These are phyloP conservation scores for Sphaerulina vaccinii DNA, from an alignment of 2,329 filamentous ascomycete species.

Conservation along the genomic window DNA sequence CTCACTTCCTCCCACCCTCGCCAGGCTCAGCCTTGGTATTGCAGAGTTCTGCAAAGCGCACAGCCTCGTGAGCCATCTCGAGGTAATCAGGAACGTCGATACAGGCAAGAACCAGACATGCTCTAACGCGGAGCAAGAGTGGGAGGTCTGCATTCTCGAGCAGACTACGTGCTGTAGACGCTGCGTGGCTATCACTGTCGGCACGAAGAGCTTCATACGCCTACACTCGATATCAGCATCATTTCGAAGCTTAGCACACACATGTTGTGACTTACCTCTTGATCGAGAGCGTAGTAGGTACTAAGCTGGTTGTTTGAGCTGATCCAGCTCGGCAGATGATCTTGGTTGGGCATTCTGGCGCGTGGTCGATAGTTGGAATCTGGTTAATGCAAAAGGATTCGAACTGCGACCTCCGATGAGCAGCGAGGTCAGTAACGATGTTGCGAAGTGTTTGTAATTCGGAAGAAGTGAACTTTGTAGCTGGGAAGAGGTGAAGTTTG, in stretches of 20 bases:
- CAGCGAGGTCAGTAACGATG: too few relatives aligned
- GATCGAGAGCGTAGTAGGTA: not conserved
- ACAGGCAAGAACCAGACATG: slow-evolving; percentile 12
- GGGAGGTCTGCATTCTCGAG: slow-evolving; percentile 9
- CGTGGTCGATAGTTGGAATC: too few relatives aligned
- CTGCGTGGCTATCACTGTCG: not conserved
- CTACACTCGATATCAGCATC: not conserved
- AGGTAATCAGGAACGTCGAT: not conserved
- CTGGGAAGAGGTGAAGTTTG: too few relatives aligned
- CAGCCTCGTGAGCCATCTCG: slow-evolving; percentile 14
- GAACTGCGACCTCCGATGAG: too few relatives aligned
- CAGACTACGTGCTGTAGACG: slow-evolving; percentile 7
- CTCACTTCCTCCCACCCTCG: too few relatives aligned
- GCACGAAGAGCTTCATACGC: not conserved
- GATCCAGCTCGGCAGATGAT: too few relatives aligned
- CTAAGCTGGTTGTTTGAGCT: too few relatives aligned
- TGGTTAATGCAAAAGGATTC: too few relatives aligned
- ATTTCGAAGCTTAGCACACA: not conserved
- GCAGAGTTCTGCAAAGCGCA: slow-evolving; percentile 1
- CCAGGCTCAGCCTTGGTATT: not conserved
- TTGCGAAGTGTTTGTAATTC: too few relatives aligned
- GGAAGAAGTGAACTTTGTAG: too few relatives aligned
- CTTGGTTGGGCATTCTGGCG: too few relatives aligned
- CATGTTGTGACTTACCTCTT: not conserved
- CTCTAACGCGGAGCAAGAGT: slow-evolving; percentile 7